phyloP scores from a whole-genome alignment of 768 basidiomycete species.

The Tulasnella calospora region DNA sequence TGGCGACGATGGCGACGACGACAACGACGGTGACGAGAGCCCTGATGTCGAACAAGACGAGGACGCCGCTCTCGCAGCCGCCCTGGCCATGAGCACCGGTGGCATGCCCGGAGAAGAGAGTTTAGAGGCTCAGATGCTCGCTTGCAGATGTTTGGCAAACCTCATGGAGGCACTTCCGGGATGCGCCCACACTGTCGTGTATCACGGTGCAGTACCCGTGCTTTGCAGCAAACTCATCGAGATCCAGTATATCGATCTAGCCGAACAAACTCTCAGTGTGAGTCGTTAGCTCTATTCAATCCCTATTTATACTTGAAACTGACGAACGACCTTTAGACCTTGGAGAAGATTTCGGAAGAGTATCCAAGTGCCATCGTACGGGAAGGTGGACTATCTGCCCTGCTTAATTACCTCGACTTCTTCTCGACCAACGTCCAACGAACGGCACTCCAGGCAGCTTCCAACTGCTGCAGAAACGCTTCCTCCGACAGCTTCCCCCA shows the following conservation, averaged over 20 bases:
- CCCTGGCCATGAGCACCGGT: constrained; percentile 71
- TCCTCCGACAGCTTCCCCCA: constrained; percentile 83
- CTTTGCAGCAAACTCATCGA: constrained; percentile 95
- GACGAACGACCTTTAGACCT: constrained; percentile 54
- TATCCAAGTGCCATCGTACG: constrained; percentile 93
- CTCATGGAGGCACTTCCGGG: constrained; percentile 99
- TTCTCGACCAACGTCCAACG: constrained; percentile 97
- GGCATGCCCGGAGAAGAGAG: constrained; percentile 70
- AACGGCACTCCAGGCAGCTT: constrained; percentile 91
- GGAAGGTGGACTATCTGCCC: constrained; percentile 87
- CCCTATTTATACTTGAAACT: constrained; percentile 30
- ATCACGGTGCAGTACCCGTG: constrained; percentile 96
- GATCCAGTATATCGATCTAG: constrained; percentile 96
- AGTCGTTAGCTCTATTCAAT: constrained; percentile 33
- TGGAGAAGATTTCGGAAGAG: constrained; percentile 98
- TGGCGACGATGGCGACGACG: constrained; percentile 30
- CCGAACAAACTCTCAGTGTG: constrained; percentile 95
- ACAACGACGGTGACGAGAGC: constrained; percentile 27
- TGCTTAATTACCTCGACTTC: constrained; percentile 95
- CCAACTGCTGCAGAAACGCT: constrained; percentile 93
- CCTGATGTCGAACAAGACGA: constrained; percentile 48
- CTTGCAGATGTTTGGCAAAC: constrained; percentile 94
- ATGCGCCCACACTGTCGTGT: constrained; percentile 93
- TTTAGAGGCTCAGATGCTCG: constrained; percentile 85
- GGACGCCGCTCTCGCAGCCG: constrained; percentile 84